Base-by-base conservation (phyloP, 306 rosid genomes). In the Prunus campanulata region DNA sequence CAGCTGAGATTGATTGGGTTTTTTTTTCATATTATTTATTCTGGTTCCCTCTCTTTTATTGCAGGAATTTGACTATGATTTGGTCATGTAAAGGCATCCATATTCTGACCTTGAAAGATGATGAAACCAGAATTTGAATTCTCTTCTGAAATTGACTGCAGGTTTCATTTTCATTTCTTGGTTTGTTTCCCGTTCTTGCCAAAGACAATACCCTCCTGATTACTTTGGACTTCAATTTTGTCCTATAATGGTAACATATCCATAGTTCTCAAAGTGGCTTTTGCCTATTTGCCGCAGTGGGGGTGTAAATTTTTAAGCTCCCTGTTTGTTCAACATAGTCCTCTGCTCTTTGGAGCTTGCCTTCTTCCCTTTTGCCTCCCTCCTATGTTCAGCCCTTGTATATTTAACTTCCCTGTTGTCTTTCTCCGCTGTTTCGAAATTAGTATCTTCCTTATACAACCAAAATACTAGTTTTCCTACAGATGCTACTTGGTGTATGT, bases 21-120 rank as follows among this genome's bases (percentile, higher is more conserved):
- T 35, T 27, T 59, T 32, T 0, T 30, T 27, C 29, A 15, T 51
- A 54, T 72, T 57, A 24, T 56, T 72, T 57, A 14, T 22, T 54
- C 54, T 29, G 16, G 52, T 30, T 49, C 61, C 80, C 15, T 69
- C 66, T 77, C 67, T 54, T 42, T 84, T 72, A 54, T 47, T 63
- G 60, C 74, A 60, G 80, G 62, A 51, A 46, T 76, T 80, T 78
- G 86, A 85, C 88, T 44, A 66, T 77, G 87, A 83, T 85, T 78
- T 67, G 50, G 71, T 74, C 66, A 32, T 54, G 9, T 16, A 12
- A 66, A 29, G 35, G 49, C 61, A 5, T 47, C 30, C n/a, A 5
- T 22, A 66, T 56, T 30, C 54, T 18, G 62, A 65, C 29, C 35
- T 65, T 55, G 46, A n/a, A 74, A 71, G 55, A 30, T 63, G 39